Base-by-base conservation (phyloP, 148 eudicot genomes). In the Rhododendron ovatum region DNA sequence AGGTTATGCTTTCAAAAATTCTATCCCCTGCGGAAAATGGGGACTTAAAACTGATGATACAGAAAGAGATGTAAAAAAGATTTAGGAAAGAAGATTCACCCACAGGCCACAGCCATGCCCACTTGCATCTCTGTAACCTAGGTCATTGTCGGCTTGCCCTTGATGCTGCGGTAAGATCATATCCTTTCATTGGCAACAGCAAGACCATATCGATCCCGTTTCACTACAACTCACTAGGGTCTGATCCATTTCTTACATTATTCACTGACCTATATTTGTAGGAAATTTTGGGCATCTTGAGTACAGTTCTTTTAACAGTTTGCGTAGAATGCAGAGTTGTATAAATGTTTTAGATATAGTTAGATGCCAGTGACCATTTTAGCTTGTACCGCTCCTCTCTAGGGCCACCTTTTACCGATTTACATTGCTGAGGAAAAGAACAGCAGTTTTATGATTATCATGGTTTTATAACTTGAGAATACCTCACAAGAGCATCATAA, bases 11-110 rank as follows among this genome's bases (percentile, higher is more conserved):
- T 85, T 39, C 77, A 20, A 86, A 86, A 87, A 90, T 88, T 90
- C 84, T 84, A 51, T 88, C 87, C 53, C 82, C 83, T 14, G 41
- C 86, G n/a, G 76, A 85, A 85, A 92, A 92, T 71, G 94, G 91
- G 79, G 91, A 87, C 86, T 50, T 84, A 84, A 93, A 90, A 87
- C 89, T 88, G 43, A 87, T 69, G 84, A 82, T 86, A 73, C 84
- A 88, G 81, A 81, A 88, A 45, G 55, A 88, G 83, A 88, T 35
- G 26, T 78, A 26, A 79, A 57, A 9, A 59, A 83, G 80, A 47
- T 69, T 76, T 86, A 76, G 83, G 82, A 82, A 65, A 83, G 84
- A 87, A 84, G 84, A 71, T 87, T 48, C 48, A 24, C 18, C 75
- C 30, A 55, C 47, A 89, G 84, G 11, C 75, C 30, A 55, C 47